Base-by-base conservation (phyloP, 139 green algal genomes). In the Dunaliella primolecta region DNA sequence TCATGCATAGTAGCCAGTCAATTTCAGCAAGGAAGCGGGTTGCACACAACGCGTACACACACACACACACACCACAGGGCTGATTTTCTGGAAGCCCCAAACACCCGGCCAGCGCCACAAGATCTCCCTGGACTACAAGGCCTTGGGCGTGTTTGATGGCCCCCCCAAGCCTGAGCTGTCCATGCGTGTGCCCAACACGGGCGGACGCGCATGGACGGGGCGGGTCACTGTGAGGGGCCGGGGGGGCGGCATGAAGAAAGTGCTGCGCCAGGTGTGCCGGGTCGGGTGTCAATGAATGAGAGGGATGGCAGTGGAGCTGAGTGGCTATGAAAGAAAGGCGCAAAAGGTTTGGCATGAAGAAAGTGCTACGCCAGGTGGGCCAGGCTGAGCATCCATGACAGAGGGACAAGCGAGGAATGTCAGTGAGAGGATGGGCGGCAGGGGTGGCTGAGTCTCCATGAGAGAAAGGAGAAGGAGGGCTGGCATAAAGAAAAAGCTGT, bases 71-170 rank as follows among this genome's bases (percentile, higher is more conserved):
- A 64, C 46, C n/a, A 0, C 86, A 93, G 94, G 94, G 25, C 80
- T 98, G 35, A 96, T 97, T 81, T 92, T 90, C n/a, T 98, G 96
- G 92, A 96, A 95, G 88, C 95, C 95, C 25, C 93, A 85, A 70
- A 96, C 93, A 23, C 95, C 95, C 37, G 94, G 95, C n/a, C 92
- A 95, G 89, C 91, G 89, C 46, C 86, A 90, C 70, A 89, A 89
- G 57, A 92, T 92, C 30, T 81, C 80, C 11, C 80, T 91, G n/a
- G 85, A 91, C 80, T 91, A 88, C 36, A 76, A 86, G 0, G 57
- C 78, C 3, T 80, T 91, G 34, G 88, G 85, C n/a, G 86, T 93
- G 21, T 93, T 90, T 84, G 89, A 86, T 15, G 91, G 91, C 21
- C 70, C 84, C 3, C 89, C 89, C 0, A n/a, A 84, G 27, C 87